Conservation (phyloP, 1,284 basidiomycete genomes). For the Sanghuangporus baumii region DNA sequence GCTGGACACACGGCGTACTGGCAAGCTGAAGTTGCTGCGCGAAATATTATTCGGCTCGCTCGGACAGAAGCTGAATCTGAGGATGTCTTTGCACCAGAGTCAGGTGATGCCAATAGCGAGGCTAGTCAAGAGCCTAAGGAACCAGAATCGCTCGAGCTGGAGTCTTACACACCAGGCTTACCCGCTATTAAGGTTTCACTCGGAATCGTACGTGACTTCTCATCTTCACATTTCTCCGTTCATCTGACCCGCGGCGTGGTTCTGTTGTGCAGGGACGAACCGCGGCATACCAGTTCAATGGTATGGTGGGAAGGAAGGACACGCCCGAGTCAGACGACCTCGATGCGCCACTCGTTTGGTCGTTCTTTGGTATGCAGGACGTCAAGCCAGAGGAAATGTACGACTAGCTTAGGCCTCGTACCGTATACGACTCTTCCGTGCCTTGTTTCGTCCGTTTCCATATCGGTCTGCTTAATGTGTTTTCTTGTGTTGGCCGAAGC, state of each 20-base stretch:
- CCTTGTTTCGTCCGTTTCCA: too few relatives aligned
- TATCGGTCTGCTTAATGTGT: too few relatives aligned
- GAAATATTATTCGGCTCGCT: conserved; percentile 47
- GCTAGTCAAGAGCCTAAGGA: conserved; percentile 2
- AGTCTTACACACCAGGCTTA: conserved; percentile 48
- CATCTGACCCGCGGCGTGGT: background rate
- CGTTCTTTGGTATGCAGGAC: conserved; percentile 30
- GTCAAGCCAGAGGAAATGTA: conserved; percentile 32
- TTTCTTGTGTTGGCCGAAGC: too few relatives aligned
- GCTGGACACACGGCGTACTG: conserved; percentile 69
- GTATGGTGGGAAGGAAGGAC: conserved; percentile 38
- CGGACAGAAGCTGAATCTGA: conserved; percentile 31
- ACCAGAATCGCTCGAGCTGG: conserved; percentile 33
- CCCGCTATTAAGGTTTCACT: conserved; percentile 71
- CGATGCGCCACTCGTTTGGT: conserved; percentile 42
- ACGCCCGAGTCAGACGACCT: conserved; percentile 41
- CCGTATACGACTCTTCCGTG: background rate
- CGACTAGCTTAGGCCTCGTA: background rate
- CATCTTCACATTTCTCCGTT: background rate
- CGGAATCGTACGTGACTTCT: conserved; percentile 40
- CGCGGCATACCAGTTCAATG: conserved; percentile 41
- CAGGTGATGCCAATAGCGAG: conserved; percentile 8
- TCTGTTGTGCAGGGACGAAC: conserved; percentile 28
- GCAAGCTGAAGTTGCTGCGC: conserved; percentile 51
- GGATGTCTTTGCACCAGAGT: conserved; percentile 1